Base-by-base conservation (phyloP, 2,329 filamentous ascomycete genomes). In the Knoxdaviesia capensis region DNA sequence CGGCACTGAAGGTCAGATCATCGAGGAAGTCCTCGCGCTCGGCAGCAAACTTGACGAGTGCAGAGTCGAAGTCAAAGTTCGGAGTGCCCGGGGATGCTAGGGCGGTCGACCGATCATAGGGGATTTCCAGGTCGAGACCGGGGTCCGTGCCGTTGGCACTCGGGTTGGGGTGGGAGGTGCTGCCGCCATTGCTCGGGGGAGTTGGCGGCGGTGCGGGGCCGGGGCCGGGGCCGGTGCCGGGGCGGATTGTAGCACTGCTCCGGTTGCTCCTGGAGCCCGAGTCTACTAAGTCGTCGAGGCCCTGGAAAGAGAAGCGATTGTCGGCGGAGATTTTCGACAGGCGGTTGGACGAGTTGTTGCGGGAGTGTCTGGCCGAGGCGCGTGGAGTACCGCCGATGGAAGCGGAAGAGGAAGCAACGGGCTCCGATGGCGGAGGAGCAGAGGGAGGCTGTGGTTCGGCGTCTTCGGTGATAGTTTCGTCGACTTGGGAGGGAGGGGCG, bases 1-100 rank as follows among this genome's bases (percentile, higher is more conserved):
- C 86, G 28, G 87, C 85, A 49, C 74, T 84, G 56, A 96, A 86
- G 49, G 79, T 85, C 42, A 96, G 70, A 56, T 98, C 90, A 48
- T 93, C 84, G 41, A 96, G 65, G 53, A 98, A 98, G 46, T 79
- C 80, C 52, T 98, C 90, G 48, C 90, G 71, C 63, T 96, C 88
- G n/a, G 79, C 80, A 38, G 90, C 86, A 57, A 98, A 98, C 61
- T 94, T 96, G 53, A 86, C 65, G 50, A 98, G 68, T 30, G 90
- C 88, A 54, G 82, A 78, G 56, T 96, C 90, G 53, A 98, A 98
- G 58, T 96, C 90, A 53, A 83, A 85, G 54, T 93, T 85, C 5
- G 42, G 41, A 35, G 34, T 9, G 11, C 34, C 34, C 34, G 34
- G 11, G 34, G 34, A 35, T 35, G 34, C 20, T 20, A 20, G 34